Evolutionary conservation across 2,329 filamentous ascomycete genomes (phyloP).

Genomic region (Zymoseptoria passerinii): DNA sequence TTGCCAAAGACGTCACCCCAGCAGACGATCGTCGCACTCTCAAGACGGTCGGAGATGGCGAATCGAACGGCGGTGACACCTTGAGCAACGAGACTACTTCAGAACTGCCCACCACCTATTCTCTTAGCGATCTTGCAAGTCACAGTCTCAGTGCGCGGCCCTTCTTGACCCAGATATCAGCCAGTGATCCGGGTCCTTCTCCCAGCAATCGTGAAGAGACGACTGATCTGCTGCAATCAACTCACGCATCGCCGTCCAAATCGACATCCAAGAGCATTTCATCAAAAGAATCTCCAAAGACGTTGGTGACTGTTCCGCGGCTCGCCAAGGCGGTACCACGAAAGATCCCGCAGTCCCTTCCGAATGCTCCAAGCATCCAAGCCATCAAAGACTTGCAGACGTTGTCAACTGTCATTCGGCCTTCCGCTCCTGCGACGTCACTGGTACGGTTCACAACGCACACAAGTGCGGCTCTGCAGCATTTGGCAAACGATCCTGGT

Average conservation of each 20-base stretch:
- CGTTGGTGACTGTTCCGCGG: background rate
- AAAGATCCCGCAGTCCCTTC: background rate
- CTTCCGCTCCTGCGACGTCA: conserved; percentile 18
- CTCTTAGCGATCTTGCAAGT: conserved; percentile 24
- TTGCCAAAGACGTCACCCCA: background rate
- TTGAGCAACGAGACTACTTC: conserved; percentile 18
- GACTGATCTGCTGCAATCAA: background rate
- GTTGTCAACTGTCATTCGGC: conserved; percentile 11
- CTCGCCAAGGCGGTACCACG: background rate
- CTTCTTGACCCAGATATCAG: conserved; percentile 13
- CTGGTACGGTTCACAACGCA: conserved; percentile 21
- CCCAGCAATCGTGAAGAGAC: background rate
- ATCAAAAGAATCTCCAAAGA: background rate
- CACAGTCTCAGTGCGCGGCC: conserved; percentile 11
- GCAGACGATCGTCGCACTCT: background rate
- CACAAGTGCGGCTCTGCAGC: conserved; percentile 23
- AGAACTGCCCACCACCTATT: conserved; percentile 30
- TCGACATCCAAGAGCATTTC: background rate
- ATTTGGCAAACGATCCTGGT: conserved; percentile 25
- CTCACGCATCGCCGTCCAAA: background rate
- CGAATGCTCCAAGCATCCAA: background rate
- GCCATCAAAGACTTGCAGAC: conserved; percentile 1
- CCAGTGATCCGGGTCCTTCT: conserved; percentile 19
- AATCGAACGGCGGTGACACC: conserved; percentile 1
- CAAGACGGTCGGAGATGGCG: background rate